These are phyloP conservation scores for Fusarium sp. DNA, from an alignment of 2,329 filamentous ascomycete genomes.

Conservation along the genomic window DNA sequence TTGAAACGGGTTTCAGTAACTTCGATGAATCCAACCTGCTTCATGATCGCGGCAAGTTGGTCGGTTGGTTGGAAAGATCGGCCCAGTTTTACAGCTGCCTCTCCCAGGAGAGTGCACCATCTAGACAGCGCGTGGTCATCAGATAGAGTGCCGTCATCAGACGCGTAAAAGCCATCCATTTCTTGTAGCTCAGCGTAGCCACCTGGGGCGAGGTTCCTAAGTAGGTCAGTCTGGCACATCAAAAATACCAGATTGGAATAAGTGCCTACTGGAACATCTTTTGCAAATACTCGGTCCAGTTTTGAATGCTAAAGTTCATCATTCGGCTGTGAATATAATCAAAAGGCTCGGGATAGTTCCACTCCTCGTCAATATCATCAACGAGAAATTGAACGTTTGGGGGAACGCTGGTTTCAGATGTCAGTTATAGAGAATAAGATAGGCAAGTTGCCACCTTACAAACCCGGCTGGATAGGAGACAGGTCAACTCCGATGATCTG, in stretches of 20 bases:
- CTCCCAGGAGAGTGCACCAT: background rate
- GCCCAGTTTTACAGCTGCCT: background rate
- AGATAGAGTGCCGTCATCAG: background rate
- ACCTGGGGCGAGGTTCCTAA: background rate
- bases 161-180: background rate
- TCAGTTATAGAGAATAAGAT: background rate
- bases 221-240: background rate
- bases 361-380: background rate
- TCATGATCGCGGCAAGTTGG: background rate
- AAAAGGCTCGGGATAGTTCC: background rate
- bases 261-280: background rate
- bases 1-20: background rate
- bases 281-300: background rate
- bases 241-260: fast-evolving
- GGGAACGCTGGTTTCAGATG: background rate
- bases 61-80: background rate
- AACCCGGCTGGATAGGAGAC: background rate
- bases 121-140: background rate
- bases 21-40: background rate
- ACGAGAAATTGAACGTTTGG: background rate
- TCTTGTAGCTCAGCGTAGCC: background rate
- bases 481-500: background rate
- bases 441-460: background rate
- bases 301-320: background rate
- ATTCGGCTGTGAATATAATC: background rate